Evolutionary conservation across 106 monocot genomes (phyloP).

Genomic region (Phalaenopsis equestris): DNA sequence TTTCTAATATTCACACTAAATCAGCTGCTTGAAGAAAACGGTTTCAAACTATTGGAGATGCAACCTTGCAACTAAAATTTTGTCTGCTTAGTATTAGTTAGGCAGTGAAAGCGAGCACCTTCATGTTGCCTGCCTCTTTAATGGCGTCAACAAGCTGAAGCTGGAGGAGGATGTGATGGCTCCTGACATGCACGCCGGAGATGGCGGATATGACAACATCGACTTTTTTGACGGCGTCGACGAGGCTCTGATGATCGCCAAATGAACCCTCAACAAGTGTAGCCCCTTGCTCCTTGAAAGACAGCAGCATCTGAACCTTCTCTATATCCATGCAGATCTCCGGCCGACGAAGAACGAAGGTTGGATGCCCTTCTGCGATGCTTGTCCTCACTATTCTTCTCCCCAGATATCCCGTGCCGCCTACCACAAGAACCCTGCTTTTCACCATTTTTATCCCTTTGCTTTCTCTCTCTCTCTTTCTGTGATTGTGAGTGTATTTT

Average conservation of each 20-base stretch:
- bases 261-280: conserved; percentile 40
- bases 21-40: too few species aligned
- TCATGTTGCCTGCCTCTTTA: conserved; percentile 53
- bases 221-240: conserved; percentile 36
- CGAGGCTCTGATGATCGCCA: conserved; percentile 43
- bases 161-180: conserved; percentile 58
- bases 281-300: conserved; percentile 48
- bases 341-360: conserved; percentile 30
- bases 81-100: too few species aligned
- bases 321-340: conserved; percentile 53
- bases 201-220: conserved; percentile 55
- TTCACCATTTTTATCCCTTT: conserved; percentile 11
- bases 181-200: conserved; percentile 49
- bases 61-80: too few species aligned
- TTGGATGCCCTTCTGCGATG: conserved; percentile 36
- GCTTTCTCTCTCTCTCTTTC: not conserved
- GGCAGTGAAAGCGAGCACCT: conserved; percentile 20
- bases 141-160: conserved; percentile 62
- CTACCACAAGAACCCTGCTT: conserved; percentile 50
- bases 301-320: conserved; percentile 46
- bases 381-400: conserved; percentile 47
- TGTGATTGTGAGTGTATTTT: not conserved
- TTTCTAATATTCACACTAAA: too few species aligned
- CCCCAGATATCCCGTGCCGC: conserved; percentile 53
- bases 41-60: too few species aligned